These are phyloP conservation scores for Erodium maritimum DNA, from an alignment of 345 rosid genomes.

Conservation along the genomic window DNA sequence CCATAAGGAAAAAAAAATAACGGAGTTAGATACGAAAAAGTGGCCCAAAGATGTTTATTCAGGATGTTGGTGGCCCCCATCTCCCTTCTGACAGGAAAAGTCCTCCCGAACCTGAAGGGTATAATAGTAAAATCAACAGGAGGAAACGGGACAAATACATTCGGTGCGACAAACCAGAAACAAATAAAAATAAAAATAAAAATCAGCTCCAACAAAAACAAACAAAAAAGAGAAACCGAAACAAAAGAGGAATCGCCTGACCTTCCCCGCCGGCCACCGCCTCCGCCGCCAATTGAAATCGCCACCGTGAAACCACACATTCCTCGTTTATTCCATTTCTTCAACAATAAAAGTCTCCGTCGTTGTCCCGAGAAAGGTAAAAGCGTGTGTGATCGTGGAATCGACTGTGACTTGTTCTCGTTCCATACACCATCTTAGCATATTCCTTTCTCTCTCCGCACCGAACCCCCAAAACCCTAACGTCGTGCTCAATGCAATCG, in stretches of 20 bases:
- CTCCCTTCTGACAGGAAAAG: neutral
- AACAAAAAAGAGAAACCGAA: too few relatives aligned
- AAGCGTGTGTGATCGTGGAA: neutral
- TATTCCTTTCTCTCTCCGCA: slow-evolving; percentile 21
- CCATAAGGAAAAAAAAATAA: too few relatives aligned
- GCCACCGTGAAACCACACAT: neutral
- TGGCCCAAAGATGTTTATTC: neutral
- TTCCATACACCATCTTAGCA: slow-evolving; percentile 10
- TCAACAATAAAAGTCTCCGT: neutral
- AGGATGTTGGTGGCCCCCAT: neutral
- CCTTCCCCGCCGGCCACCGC: too few relatives aligned
- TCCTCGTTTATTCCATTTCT: neutral
- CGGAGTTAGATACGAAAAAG: too few relatives aligned
- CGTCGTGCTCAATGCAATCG: neutral
- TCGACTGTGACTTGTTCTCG: slow-evolving; percentile 7
- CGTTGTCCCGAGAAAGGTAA: neutral
- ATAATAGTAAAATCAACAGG: neutral
- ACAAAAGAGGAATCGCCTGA: too few relatives aligned
- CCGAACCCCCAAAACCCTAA: slow-evolving; percentile 2
- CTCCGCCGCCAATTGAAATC: too few relatives aligned
- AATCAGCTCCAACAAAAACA: too few relatives aligned
- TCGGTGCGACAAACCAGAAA: too few relatives aligned
- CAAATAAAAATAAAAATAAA: too few relatives aligned
- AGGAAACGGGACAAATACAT: too few relatives aligned
- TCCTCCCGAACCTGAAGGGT: too few relatives aligned